These are phyloP conservation scores for Salvia miltiorrhiza DNA, from an alignment of 257 asterid species.

Conservation along the genomic window DNA sequence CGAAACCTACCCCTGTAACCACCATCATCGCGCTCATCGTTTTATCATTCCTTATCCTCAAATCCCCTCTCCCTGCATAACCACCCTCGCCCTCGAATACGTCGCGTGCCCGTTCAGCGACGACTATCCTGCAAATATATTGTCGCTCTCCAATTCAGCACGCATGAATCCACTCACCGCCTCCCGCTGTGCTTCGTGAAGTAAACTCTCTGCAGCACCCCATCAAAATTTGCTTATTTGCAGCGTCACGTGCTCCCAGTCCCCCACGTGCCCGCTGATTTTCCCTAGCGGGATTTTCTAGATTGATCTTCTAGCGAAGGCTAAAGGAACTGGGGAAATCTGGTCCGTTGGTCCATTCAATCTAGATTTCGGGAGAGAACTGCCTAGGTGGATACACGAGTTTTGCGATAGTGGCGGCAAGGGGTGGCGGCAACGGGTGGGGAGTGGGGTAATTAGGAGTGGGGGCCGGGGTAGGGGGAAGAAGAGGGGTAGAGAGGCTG, in stretches of 20 bases:
- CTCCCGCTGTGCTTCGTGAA: conserved; percentile 67
- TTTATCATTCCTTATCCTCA: conserved; percentile 71
- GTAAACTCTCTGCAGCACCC: conserved; percentile 49
- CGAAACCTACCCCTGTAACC: conserved; percentile 46
- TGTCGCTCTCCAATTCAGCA: conserved; percentile 39
- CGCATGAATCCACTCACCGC: conserved; percentile 62
- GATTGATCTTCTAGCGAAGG: too few relatives aligned
- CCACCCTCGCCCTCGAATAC: conserved; percentile 38
- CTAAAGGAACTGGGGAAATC: too few relatives aligned
- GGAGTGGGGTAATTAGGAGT: too few relatives aligned
- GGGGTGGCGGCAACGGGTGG: too few relatives aligned
- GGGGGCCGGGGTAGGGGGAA: too few relatives aligned
- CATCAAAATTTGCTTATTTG: conserved; percentile 82
- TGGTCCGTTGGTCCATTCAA: too few relatives aligned
- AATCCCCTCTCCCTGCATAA: conserved; percentile 43
- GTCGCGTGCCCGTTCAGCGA: conserved; percentile 67
- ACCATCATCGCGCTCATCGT: conserved; percentile 49
- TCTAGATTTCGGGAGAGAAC: too few relatives aligned
- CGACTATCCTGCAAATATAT: conserved; percentile 60
- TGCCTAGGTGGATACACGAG: too few relatives aligned
- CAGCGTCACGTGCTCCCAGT: conserved; percentile 89
- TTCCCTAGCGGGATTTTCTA: conserved; percentile 47
- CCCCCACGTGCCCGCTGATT: conserved; percentile 86
- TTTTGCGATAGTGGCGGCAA: too few relatives aligned
- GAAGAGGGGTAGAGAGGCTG: too few relatives aligned